A percentile compares a stretch with the other conserved stretches of the same genome.
Evolutionary conservation across 306 rosid species (phyloP).

Genomic region (Vigna hirtella): DNA sequence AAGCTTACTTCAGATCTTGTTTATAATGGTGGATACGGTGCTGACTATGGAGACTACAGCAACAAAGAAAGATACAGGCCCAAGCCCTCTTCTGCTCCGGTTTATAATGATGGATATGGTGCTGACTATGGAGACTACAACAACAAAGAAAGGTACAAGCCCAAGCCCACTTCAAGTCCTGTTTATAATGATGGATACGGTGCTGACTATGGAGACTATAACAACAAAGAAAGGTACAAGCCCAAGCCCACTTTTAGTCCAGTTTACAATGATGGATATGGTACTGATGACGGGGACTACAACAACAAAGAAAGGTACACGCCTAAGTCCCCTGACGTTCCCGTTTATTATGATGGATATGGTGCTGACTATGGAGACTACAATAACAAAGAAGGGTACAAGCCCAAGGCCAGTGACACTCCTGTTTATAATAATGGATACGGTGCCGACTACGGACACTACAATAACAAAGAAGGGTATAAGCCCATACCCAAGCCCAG

Average conservation of each 20-base stretch:
- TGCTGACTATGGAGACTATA: background rate
- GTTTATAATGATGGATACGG: background rate
- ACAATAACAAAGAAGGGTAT: conserved; percentile 26
- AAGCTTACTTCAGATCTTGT: too few species aligned
- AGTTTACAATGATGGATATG: background rate
- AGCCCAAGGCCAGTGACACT: background rate
- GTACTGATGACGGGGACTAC: background rate
- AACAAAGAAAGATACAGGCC: conserved; percentile 27
- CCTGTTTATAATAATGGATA: background rate
- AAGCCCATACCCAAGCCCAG: conserved; percentile 17
- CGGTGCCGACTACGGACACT: background rate
- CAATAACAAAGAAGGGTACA: conserved; percentile 24
- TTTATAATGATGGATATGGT: background rate
- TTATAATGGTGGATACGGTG: too few species aligned
- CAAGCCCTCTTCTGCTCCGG: background rate
- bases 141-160: conserved; percentile 18
- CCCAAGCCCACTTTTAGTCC: background rate
- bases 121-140: background rate
- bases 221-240: conserved; percentile 16
- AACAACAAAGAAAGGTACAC: conserved; percentile 25
- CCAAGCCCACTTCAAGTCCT: too few species aligned
- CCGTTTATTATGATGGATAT: background rate
- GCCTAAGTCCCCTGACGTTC: too few species aligned
- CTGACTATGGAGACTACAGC: background rate
- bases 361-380: background rate